A percentile compares a stretch with the other conserved stretches of the same genome.
These are phyloP conservation scores for Pelargonium cotyledonis DNA, from an alignment of 441 rosid genomes.

Conservation along the genomic window DNA sequence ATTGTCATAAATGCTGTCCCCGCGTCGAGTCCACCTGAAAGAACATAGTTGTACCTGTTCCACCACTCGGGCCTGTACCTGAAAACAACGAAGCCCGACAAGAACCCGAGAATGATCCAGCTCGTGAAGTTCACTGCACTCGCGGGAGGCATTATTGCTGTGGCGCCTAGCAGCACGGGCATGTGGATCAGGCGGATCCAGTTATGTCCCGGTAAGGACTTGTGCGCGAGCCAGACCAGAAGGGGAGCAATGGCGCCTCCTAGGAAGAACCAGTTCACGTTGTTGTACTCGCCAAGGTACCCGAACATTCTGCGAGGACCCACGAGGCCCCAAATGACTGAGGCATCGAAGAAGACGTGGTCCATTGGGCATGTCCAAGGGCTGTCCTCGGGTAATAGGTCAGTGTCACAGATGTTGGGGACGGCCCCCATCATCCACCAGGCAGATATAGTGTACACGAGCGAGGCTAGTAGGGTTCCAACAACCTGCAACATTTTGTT, in stretches of 20 bases:
- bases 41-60: constrained; percentile 66
- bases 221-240: constrained; percentile 57
- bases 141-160: constrained; percentile 24
- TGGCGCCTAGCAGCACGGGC: constrained; percentile 73
- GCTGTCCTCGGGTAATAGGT: constrained; percentile 39
- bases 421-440: constrained; percentile 76
- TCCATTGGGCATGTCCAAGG: constrained; percentile 85
- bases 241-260: constrained; percentile 73
- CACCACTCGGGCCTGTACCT: constrained; percentile 48
- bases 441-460: constrained; percentile 62
- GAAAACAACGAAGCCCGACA: constrained; percentile 51
- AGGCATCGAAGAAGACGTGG: constrained; percentile 79
- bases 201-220: constrained; percentile 53
- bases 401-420: constrained; percentile 49
- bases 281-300: constrained; percentile 48
- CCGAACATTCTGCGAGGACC: constrained; percentile 77
- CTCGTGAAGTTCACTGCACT: constrained; percentile 28
- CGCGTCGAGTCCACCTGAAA: constrained; percentile 69
- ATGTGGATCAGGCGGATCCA: constrained; percentile 81
- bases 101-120: constrained; percentile 51
- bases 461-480: constrained; percentile 72
- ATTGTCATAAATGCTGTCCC: constrained; percentile 67
- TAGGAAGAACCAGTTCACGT: constrained; percentile 74
- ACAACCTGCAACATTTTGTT: constrained; percentile 33
- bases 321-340: constrained; percentile 80